phyloP scores from a whole-genome alignment of 257 asterid genomes.

The Plantago ovata region DNA sequence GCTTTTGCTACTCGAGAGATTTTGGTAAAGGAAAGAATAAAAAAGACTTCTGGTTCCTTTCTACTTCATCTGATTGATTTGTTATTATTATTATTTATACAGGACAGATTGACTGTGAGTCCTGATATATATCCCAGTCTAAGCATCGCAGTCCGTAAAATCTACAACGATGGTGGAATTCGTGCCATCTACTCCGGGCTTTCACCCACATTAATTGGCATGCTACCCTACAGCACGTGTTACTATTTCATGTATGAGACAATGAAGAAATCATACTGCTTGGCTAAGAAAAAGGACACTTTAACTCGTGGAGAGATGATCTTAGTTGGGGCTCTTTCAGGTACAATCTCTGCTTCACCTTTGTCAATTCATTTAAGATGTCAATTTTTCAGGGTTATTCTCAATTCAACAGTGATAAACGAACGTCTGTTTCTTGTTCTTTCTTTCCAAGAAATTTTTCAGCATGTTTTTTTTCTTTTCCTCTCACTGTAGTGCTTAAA shows the following conservation, averaged over 20 bases:
- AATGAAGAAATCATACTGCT: constrained; percentile 82
- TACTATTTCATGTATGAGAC: constrained; percentile 96
- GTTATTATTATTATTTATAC: constrained; percentile 27
- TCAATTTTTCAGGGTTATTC: neutral
- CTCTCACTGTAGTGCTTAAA: too few relatives aligned
- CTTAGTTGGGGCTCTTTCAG: constrained; percentile 85
- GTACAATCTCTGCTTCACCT: constrained; percentile 31
- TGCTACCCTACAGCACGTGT: constrained; percentile 98
- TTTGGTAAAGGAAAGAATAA: too few relatives aligned
- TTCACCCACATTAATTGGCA: constrained; percentile 80
- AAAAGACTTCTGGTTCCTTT: too few relatives aligned
- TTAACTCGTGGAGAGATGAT: constrained; percentile 81
- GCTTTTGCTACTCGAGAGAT: too few relatives aligned
- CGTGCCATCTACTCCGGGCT: constrained; percentile 73
- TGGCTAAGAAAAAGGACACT: constrained; percentile 52
- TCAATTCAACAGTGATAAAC: neutral
- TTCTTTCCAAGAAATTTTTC: too few relatives aligned
- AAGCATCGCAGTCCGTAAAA: constrained; percentile 64
- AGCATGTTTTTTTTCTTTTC: too few relatives aligned
- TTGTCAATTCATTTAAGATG: neutral
- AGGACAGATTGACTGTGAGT: constrained; percentile 87
- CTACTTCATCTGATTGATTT: constrained; percentile 1
- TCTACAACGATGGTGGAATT: constrained; percentile 70
- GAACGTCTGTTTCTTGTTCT: neutral
- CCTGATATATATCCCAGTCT: constrained; percentile 77